Base-by-base conservation (phyloP, 345 rosid genomes). In the Gossypium sturtianum region DNA sequence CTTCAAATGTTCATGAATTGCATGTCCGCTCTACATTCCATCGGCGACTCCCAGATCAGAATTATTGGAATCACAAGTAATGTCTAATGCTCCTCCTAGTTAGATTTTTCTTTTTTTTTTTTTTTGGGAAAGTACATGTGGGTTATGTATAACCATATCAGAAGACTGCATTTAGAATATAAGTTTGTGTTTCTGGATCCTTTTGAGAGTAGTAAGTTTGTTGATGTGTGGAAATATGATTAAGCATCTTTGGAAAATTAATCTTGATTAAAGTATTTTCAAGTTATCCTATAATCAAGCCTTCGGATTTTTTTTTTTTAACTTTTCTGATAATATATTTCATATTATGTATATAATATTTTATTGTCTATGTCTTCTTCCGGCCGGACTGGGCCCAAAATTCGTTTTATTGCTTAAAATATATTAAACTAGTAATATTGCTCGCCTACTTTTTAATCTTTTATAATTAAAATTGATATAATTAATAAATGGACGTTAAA, bases 1-100 rank as follows among this genome's bases (percentile, higher is more conserved):
- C 77, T 80, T 79, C 80, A 85, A 75, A 34, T 88, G 90, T 68
- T 62, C 75, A 69, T 70, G 78, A 57, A 57, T 10, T 4, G 64
- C 16, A 20, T n/a, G 3, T 22, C 29, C 7, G 8, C 59, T 3
- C 62, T 22, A 27, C 2, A 16, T 25, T 5, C 59, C 13, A 68
- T 25, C 23, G 53, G 41, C 41, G 3, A 23, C 9, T 4, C 13
- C 2, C 10, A 34, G 65, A 44, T 59, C n/a, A 22, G 59, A 25
- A 54, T 27, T 25, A 23, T 7, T 23, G 43, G 20, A 25, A 38
- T 48, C 34, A 13, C 54, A 22, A 48, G 41, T 47, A 68, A 68
- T 48, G 53, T 49, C 11, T 15, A 41, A 67, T 67, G 57, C 41
- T 23, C 34, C 16, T 47, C 12, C 25, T 47, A 22, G 1, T 63